Evolutionary conservation across 2,329 filamentous ascomycete species (phyloP), one percentile per base, ranked within the genome.

Genomic region (Penicillium italicum): DNA sequence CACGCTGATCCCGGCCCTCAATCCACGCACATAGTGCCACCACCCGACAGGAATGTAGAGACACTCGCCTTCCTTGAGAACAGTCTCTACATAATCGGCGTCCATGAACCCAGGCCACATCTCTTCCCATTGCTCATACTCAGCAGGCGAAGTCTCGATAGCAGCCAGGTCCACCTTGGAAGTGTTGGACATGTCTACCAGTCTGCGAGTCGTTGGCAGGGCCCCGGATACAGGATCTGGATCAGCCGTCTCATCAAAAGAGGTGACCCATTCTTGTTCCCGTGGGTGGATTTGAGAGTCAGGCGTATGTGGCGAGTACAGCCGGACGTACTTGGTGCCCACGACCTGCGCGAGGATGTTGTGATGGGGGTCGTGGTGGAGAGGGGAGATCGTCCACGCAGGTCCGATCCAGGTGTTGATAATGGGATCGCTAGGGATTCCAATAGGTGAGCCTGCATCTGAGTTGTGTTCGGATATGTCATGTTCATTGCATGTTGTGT

Each of bases 391-490:
- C 0, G 94, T 97, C 47, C 85, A 86, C 0, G 85, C 79, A 0
- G 94, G 94, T 0, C 94, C 94, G 60, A 97, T 88, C 94, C 94
- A 99, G 8, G 90, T 91, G 72, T 97, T 96, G 18, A 95, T 79
- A 41, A 89, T 77, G 0, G 90, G 90, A 22, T 84, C 80, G 7
- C 46, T 57, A 0, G 67, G 62, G 38, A 68, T 43, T 8, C 45
- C 58, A 26, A 63, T 41, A 8, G 44, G 24, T 8, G 56, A 57
- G 30, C 61, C 60, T 9, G 42, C 26, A 14, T 62, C 57, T n/a
- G 55, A 60, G 1, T 16, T 9, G n/a, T 46, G 41, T 0, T 65
- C 50, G 22, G 48, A 36, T 2, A 43, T 41, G 12, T 55, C 42
- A 18, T 45, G 47, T 22, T 56, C 54, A 12, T 4, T 14, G 14